Evolutionary conservation across 257 asterid species (phyloP), one percentile per base, ranked within the genome.

Genomic region (Jasminum sambac): DNA sequence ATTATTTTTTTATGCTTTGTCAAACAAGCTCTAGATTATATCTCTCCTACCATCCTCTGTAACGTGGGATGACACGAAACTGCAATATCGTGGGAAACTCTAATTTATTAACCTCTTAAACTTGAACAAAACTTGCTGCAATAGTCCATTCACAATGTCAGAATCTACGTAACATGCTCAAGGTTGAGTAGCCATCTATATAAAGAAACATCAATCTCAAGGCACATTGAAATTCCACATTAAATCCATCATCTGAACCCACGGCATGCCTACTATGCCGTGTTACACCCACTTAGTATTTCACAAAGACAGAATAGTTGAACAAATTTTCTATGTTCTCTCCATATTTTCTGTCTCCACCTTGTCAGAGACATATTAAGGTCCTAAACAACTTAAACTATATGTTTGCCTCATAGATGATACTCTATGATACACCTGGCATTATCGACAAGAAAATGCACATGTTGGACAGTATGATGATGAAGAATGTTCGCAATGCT

Each of bases 401-500:
- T 70, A 14, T 59, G 50, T 67, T 82, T 73, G 73, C 25, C 36
- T 63, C 72, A 73, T 85, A 94, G 99, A 91, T 91, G 95, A 91
- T 94, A 79, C 97, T 94, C 59, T 94, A 88, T 74, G 99, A 94
- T 75, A 94, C 99, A 11, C 97, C 99, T 21, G 99, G 99, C 66
- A 96, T 94, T 74, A 94, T 94, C 61, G 97, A 94, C 87, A 94
- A 91, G 88, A 84, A 85, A 83, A 94, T 91, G 97, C 99, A 91
- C 81, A 94, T 84, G 85, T 82, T 94, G 76, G 99, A 94, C 63
- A 69, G 95, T 13, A 91, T 89, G 98, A 91, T 94, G 99, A 91
- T 94, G 98, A 88, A 83, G 84, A 95, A 95, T 75, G 99, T 94
- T 67, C 84, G 95, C 37, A 89, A 88, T 80, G 99, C 99, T 36